Evolutionary conservation across 257 asterid genomes (phyloP), one percentile per base, ranked within the genome.

Genomic region (Anisodus tanguticus): DNA sequence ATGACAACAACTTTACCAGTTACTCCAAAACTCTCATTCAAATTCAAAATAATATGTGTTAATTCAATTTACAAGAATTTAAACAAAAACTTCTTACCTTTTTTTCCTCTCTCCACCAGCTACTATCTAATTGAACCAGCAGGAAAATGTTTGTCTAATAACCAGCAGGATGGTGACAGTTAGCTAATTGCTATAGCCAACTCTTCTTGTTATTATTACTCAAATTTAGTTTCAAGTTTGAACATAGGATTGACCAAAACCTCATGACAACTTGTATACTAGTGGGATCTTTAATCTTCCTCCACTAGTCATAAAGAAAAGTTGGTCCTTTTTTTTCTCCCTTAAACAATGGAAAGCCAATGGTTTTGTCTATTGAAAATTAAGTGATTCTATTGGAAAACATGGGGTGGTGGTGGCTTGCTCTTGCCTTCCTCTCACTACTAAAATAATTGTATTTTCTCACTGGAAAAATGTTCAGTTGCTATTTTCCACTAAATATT

Each of bases 221-320:
- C 10, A 26, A 26, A 11, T 66, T 31, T 63, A 63, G 71, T 64
- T 64, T 31, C 9, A 26, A 4, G 43, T 26, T 66, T 74, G 81
- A 74, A 49, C 81, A 76, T 49, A 76, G 62, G 45, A 26, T 17
- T 76, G 63, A 76, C 47, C 63, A 76, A 76, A 74, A 76, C 39
- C 47, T 51, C 15, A 12, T 26, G 64, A 53, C 64, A 51, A 76
- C 26, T 51, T 26, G 81, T 15, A 76, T 51, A 51, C 78, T 39
- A 69, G 92, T 91, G 94, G 91, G 90, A 81, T 90, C 88, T 72
- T 81, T 79, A 82, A 86, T 74, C 74, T 51, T 81, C 89, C 89
- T 85, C 92, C 94, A 91, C 93, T 88, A 13, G 13, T 76, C 77
- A 54, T 85, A 88, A 86, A 87, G 86, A 76, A 26, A 76, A 51